Evolutionary conservation across 345 rosid genomes (phyloP), one percentile per base, ranked within the genome.

Genomic region (Isatis tinctoria): DNA sequence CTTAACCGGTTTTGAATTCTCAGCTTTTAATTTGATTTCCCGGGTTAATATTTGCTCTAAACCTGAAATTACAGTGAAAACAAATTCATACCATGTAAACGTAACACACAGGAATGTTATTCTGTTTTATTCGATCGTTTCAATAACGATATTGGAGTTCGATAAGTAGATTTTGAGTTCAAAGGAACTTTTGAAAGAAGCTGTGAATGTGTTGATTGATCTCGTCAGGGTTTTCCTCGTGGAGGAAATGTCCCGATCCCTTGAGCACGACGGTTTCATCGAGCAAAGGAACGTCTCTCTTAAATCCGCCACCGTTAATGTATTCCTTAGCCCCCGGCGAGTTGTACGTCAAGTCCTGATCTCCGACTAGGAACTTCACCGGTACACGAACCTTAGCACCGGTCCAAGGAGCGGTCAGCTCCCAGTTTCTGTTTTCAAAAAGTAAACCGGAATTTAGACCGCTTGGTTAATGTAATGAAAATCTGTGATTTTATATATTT

Each of bases 311-410:
- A 13, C 67, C 66, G 53, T 89, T 60, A 7, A 89, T 76, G 59
- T 78, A 87, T 3, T 87, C 91, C 36, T 91, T 87, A 33, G 73
- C 41, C 4, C 88, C 91, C 0, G 88, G 85, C 0, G 72, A 22
- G 30, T 83, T 76, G 64, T 91, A 91, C 1, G 84, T 82, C 69
- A 83, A 32, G 82, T 94, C 98, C 20, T 60, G 72, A 62, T 88
- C 97, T 1, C 98, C 98, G 14, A 91, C 79, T 0, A 91, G 77
- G 69, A 87, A 91, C 78, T 90, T 91, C n/a, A 80, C 83, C 0
- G 96, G 97, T 20, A 88, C 94, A 37, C 51, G 35, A 14, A 89
- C 73, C 75, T 58, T 65, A 48, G 75, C 67, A 40, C 88, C 86
- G 0, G 85, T 82, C 94, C 91, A 94, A 0, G 97, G 74, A 1